Percentiles rank a stretch among this genome's conserved stretches.
Conservation (phyloP, 2,329 filamentous ascomycete species). For the Chaetomiaceae sp. region DNA sequence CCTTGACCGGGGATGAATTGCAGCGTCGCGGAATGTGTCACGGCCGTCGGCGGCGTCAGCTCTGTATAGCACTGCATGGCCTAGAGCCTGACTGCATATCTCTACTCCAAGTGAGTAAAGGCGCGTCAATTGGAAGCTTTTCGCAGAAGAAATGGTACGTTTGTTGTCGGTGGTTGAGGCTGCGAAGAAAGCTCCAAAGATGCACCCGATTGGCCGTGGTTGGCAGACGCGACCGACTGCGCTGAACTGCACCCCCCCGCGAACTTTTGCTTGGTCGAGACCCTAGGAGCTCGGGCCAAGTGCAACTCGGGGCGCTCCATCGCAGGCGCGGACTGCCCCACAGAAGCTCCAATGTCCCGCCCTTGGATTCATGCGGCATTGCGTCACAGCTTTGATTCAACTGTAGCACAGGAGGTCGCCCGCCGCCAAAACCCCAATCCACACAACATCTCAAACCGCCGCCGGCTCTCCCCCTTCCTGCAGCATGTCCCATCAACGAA, state of each 20-base stretch:
- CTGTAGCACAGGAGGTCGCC: too few relatives aligned
- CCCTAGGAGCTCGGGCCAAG: neutral
- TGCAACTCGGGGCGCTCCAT: neutral
- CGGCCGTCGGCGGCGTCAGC: constrained; percentile 87
- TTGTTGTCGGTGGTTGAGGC: neutral
- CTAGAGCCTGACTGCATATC: constrained; percentile 29
- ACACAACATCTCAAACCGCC: too few relatives aligned
- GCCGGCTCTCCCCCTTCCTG: too few relatives aligned
- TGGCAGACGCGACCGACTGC: constrained; percentile 1
- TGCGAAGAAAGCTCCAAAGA: neutral
- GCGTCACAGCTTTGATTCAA: constrained; percentile 21
- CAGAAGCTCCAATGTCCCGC: constrained; percentile 3
- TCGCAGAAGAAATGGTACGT: too few relatives aligned
- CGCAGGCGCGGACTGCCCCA: constrained; percentile 1
- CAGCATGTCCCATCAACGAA: neutral
- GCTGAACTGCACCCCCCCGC: neutral
- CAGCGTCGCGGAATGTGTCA: constrained; percentile 79
- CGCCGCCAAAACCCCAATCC: too few relatives aligned
- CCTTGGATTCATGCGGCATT: constrained; percentile 18
- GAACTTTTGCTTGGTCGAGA: neutral
- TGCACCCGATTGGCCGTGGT: constrained; percentile 1
- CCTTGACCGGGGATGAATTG: constrained; percentile 72
- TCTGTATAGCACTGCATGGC: constrained; percentile 97
- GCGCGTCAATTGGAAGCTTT: neutral
- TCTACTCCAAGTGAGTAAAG: constrained; percentile 7